Base-by-base conservation (phyloP, 2,329 filamentous ascomycete genomes). In the Alternaria novae-zelandiae region DNA sequence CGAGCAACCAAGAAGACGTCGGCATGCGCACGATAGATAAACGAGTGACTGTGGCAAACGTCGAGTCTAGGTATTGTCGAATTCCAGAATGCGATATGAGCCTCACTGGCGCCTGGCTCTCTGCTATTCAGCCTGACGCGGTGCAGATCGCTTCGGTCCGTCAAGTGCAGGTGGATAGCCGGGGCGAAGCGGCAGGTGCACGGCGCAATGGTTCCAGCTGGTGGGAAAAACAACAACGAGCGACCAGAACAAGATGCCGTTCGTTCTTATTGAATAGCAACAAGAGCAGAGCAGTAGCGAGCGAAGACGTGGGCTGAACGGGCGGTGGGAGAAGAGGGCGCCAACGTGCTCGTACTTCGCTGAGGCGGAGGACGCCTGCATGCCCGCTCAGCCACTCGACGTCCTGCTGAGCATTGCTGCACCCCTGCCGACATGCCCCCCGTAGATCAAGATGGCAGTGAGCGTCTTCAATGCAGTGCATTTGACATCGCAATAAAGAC, bases 111-210 rank as follows among this genome's bases (percentile, higher is more conserved):
- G 30, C 64, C 55, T 60, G 51, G 53, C 50, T 32, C 13, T 46
- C 50, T 55, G 49, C 58, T 61, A 70, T 66, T 70, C 70, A 72
- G 71, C 69, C 72, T 71, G 66, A 57, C 68, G 63, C 59, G 63
- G 20, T 59, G 66, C 70, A 68, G 63, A 69, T 71, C 64, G 67
- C 66, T 66, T 70, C 61, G 66, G 57, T 63, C 65, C 59, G 58
- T 63, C 15, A 36, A 59, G 47, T 44, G 50, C 57, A 46, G 61
- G 57, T 64, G 57, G 47, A 41, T 41, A 57, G 61, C 65, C 65
- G 61, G 58, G 63, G 63, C 65, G 61, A 58, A 59, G 64, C 59
- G 23, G 61, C 57, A 43, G 57, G 64, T 56, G 65, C 57, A 61
- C 55, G 54, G 36, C 41, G 45, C 59, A 61, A 54, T 36, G 50